A percentile compares a stretch with the other conserved stretches of the same genome.
These are phyloP conservation scores for Malassezia pachydermatis DNA, from an alignment of 1,284 basidiomycete species.

Conservation along the genomic window DNA sequence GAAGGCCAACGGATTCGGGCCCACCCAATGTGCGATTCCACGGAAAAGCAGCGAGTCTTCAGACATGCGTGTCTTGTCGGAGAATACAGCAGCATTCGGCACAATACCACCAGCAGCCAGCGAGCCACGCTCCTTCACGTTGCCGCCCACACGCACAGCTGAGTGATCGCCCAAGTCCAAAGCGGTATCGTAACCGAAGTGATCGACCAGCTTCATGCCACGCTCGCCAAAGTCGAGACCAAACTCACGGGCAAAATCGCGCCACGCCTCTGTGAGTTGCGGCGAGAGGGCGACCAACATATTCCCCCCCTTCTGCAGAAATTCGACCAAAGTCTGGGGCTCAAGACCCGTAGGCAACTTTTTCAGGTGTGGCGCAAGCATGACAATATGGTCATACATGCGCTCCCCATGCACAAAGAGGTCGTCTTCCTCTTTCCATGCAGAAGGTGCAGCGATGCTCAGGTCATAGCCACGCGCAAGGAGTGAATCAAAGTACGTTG, in stretches of 20 bases:
- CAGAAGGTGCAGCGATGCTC: conserved; percentile 2
- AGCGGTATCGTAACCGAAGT: conserved; percentile 42
- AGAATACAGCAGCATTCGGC: conserved; percentile 41
- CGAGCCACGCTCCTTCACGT: neutral
- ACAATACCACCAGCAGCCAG: conserved; percentile 18
- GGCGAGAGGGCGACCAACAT: conserved; percentile 70
- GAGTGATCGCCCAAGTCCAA: conserved; percentile 33
- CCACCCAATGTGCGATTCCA: conserved; percentile 64
- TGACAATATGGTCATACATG: conserved; percentile 36
- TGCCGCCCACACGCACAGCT: conserved; percentile 27
- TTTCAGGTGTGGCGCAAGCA: conserved; percentile 31
- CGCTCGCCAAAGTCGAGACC: conserved; percentile 52
- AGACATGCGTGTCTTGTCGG: conserved; percentile 51
- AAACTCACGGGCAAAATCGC: conserved; percentile 54
- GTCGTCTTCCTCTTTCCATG: conserved; percentile 17
- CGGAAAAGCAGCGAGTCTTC: conserved; percentile 58
- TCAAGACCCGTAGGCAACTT: conserved; percentile 66
- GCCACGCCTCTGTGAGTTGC: conserved; percentile 51
- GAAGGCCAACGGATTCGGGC: conserved; percentile 68
- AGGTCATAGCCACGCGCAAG: conserved; percentile 25
- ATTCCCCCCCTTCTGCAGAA: conserved; percentile 63
- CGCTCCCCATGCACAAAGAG: conserved; percentile 33
- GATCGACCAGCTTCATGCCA: conserved; percentile 50
- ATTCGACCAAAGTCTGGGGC: conserved; percentile 68
- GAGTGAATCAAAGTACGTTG: conserved; percentile 22